Base-by-base conservation (phyloP, 83 land plant species). In the Thuja plicata region DNA sequence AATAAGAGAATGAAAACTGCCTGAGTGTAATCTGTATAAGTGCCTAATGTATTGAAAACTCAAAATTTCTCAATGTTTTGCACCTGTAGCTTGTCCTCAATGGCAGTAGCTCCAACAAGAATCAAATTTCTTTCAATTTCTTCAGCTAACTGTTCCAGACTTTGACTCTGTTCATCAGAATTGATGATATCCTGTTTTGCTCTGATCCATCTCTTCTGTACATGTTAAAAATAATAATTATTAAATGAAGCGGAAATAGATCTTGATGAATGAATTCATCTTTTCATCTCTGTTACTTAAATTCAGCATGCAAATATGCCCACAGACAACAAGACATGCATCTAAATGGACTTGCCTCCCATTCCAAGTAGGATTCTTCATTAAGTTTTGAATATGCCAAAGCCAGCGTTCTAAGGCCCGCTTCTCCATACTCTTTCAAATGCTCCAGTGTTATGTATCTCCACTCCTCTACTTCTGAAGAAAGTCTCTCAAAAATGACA, bases 91-190 rank as follows among this genome's bases (percentile, higher is more conserved):
- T 89, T 91, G 62, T 91, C 92, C 81, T 91, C 92, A 57, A 91
- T 89, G n/a, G 92, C 92, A 55, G 92, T 91, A 34, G 92, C 92
- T 60, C 92, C 92, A 91, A 91, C 80, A 60, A 91, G 88, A 40
- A 85, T 89, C 40, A 91, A 66, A 73, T 91, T 86, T 38, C 52
- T 90, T 38, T 91, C 92, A 78, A 91, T 86, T 30, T 86, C 80
- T 46, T 86, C 88, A 30, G 88, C 90, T 41, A 89, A 55, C 30
- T 3, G 34, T 71, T 66, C 77, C 78, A 86, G 55, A 35, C 32
- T 21, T 37, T 71, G 45, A 35, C 17, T 43, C 66, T 35, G 55
- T 27, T 50, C 35, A 37, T 83, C 73, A 46, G 60, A 54, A 55
- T 57, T 86, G 19, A 86, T 86, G 37, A 88, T 88, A 40, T 54